Conservation (phyloP, 495 filamentous ascomycete genomes). For the Cudoniella acicularis region DNA sequence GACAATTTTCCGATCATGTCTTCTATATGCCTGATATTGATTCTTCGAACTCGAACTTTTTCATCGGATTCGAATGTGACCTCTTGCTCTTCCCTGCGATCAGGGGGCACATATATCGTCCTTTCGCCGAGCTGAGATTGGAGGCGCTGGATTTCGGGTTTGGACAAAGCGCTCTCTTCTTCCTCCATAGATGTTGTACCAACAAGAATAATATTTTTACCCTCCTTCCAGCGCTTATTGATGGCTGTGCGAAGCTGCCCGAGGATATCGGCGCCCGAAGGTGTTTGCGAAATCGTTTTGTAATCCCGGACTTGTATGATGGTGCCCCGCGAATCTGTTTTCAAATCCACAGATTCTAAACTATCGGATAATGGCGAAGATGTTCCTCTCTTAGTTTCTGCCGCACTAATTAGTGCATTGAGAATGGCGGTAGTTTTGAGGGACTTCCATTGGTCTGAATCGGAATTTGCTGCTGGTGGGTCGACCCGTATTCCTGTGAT, state of each 20-base stretch:
- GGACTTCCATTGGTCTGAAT: constrained; percentile 28
- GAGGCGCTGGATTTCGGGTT: constrained; percentile 22
- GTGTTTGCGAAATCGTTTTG: constrained; percentile 62
- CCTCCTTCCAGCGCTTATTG: constrained; percentile 61
- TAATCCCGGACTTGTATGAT: constrained; percentile 83
- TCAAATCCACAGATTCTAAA: constrained; percentile 27
- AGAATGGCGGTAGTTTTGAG: constrained; percentile 33
- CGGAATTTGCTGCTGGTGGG: not conserved
- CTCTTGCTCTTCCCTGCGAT: constrained; percentile 18
- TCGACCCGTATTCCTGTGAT: not conserved
- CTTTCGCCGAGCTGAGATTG: constrained; percentile 40
- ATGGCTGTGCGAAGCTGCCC: constrained; percentile 65
- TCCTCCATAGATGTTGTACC: constrained; percentile 50
- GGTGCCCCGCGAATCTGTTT: not conserved
- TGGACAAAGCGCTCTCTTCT: constrained; percentile 7
- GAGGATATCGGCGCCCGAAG: constrained; percentile 61
- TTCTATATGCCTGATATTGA: constrained; percentile 68
- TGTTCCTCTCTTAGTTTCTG: constrained; percentile 24
- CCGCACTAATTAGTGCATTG: constrained; percentile 19
- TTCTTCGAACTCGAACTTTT: constrained; percentile 49
- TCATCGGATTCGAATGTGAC: constrained; percentile 30
- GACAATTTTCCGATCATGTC: constrained; percentile 44
- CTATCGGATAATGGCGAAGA: not conserved
- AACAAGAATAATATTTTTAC: constrained; percentile 70
- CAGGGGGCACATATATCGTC: constrained; percentile 49